Evolutionary conservation across 192 early-diverging fungal species (phyloP).

Genomic region (Allomyces macrogynus): DNA sequence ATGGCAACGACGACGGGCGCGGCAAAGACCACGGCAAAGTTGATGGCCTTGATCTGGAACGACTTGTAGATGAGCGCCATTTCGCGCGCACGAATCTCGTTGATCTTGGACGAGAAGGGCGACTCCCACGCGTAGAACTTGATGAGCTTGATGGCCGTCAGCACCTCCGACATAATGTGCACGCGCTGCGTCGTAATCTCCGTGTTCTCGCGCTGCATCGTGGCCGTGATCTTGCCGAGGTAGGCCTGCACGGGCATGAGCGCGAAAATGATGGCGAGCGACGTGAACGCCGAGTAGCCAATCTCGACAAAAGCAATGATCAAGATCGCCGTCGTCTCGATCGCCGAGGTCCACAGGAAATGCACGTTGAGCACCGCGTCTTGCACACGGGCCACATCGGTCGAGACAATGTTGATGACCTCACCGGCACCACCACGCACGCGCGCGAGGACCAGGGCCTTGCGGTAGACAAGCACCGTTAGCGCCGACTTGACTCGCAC

Average conservation of each 20-base stretch:
- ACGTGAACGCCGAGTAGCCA: constrained; percentile 5
- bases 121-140: constrained; percentile 59
- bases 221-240: constrained; percentile 26
- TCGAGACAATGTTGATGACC: constrained; percentile 48
- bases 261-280: constrained; percentile 23
- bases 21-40: constrained; percentile 41
- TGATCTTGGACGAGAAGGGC: constrained; percentile 36
- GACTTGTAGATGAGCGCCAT: constrained; percentile 21
- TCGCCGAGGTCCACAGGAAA: constrained; percentile 45
- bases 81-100: constrained; percentile 29
- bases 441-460: constrained; percentile 37
- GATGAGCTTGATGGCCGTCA: constrained; percentile 53
- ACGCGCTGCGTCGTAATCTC: constrained; percentile 38
- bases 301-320: not conserved
- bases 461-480: constrained; percentile 29
- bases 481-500: constrained; percentile 8
- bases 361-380: constrained; percentile 50
- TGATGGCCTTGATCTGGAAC: constrained; percentile 32
- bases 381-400: constrained; percentile 49
- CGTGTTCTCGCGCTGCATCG: constrained; percentile 24
- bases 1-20: constrained; percentile 23
- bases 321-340: constrained; percentile 27
- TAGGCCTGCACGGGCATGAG: constrained; percentile 41
- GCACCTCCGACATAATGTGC: constrained; percentile 48
- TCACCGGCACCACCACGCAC: constrained; percentile 42